phyloP scores from a whole-genome alignment of 202 grass and related monocot species.

The Musa balbisiana region DNA sequence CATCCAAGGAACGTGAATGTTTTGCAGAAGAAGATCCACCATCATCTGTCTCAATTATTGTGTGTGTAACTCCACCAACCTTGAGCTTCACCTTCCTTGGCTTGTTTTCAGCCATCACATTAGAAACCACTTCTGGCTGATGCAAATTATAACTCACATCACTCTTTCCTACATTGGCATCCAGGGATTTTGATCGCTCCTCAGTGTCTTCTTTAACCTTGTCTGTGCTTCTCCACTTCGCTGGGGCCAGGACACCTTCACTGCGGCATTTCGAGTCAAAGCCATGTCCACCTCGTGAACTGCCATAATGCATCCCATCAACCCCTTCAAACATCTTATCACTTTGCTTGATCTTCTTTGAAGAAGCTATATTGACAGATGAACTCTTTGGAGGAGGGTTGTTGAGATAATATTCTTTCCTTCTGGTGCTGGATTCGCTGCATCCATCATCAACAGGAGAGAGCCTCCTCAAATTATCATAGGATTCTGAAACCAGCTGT shows the following conservation, averaged over 20 bases:
- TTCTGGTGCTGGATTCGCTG: constrained; percentile 26
- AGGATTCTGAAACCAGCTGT: constrained; percentile 43
- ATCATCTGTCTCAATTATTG: constrained; percentile 28
- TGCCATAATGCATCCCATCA: constrained; percentile 28
- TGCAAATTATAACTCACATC: background rate
- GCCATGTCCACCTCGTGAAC: constrained; percentile 12
- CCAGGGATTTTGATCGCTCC: background rate
- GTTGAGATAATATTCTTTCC: constrained; percentile 72
- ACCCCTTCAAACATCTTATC: constrained; percentile 31
- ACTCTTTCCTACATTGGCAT: background rate
- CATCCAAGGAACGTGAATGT: constrained; percentile 19
- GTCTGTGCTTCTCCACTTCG: constrained; percentile 24
- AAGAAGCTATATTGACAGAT: constrained; percentile 16
- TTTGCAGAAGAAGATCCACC: constrained; percentile 17
- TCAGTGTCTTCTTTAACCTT: constrained; percentile 25
- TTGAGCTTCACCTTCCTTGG: constrained; percentile 86
- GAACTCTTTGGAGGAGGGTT: constrained; percentile 30
- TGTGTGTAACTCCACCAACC: constrained; percentile 57
- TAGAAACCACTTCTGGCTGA: constrained; percentile 2
- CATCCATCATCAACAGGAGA: constrained; percentile 28
- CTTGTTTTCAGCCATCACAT: constrained; percentile 35
- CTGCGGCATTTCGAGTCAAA: constrained; percentile 24
- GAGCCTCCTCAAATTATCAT: constrained; percentile 34
- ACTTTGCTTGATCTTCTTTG: constrained; percentile 40
- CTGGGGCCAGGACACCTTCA: constrained; percentile 35